Evolutionary conservation across 2,329 filamentous ascomycete species (phyloP).

Genomic region (Zymoseptoria passerinii): DNA sequence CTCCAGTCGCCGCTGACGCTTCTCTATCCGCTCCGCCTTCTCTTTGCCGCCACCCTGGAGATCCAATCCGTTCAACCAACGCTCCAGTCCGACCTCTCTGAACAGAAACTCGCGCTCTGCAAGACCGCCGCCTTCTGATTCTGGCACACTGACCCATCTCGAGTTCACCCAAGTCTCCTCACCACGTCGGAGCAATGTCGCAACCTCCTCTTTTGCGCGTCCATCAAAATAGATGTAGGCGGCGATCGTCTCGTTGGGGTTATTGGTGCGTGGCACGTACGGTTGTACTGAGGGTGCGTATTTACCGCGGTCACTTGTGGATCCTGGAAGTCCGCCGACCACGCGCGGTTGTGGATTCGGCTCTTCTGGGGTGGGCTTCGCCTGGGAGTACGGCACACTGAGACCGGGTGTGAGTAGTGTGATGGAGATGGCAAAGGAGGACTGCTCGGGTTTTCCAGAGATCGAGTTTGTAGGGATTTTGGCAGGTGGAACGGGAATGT

Average conservation of each 20-base stretch:
- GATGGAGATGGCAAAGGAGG: slow-evolving; percentile 96
- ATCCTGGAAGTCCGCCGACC: slow-evolving; percentile 61
- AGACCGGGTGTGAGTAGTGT: slow-evolving; percentile 84
- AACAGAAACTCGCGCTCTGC: slow-evolving; percentile 96
- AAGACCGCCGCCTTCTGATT: slow-evolving; percentile 82
- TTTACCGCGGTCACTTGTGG: slow-evolving; percentile 44
- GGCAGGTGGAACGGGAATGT: slow-evolving; percentile 89
- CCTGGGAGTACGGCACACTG: slow-evolving; percentile 84
- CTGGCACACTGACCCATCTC: slow-evolving; percentile 89
- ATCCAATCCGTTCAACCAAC: slow-evolving; percentile 93
- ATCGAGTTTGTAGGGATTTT: slow-evolving; percentile 59
- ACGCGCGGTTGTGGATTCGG: slow-evolving; percentile 74
- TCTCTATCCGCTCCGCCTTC: slow-evolving; percentile 68
- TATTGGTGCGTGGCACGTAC: slow-evolving; percentile 86
- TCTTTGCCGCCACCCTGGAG: slow-evolving; percentile 68
- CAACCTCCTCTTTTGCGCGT: slow-evolving; percentile 89
- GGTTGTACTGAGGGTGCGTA: slow-evolving; percentile 58
- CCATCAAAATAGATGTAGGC: slow-evolving; percentile 99
- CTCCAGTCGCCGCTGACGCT: slow-evolving; percentile 54
- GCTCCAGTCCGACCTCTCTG: slow-evolving; percentile 88
- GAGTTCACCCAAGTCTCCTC: slow-evolving; percentile 99
- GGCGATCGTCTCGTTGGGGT: slow-evolving; percentile 91
- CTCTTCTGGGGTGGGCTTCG: slow-evolving; percentile 67
- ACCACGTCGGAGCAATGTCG: slow-evolving; percentile 79
- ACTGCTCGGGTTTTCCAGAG: slow-evolving; percentile 74